Evolutionary conservation across 225 moss, liverwort and hornwort genomes (phyloP), one percentile per base, ranked within the genome.

Genomic region (Physcomitrium patens): DNA sequence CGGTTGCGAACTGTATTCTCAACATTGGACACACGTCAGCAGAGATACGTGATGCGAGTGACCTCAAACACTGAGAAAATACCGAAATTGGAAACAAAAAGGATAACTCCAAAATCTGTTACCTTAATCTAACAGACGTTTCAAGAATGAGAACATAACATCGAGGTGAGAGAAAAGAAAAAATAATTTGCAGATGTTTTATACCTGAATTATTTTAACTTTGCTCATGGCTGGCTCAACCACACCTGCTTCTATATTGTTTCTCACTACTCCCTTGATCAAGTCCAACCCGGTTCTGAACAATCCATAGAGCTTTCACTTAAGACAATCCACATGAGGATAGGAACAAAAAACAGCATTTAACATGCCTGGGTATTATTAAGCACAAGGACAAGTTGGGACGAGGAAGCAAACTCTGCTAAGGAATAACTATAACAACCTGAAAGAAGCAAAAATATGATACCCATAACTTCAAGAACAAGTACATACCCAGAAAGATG

Each of bases 181-280:
- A 44, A 28, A 24, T 26, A 9, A 37, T 8, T 43, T 0, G 10
- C 56, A 63, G 46, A 58, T 59, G 41, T 41, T 27, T 17, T 58
- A n/a, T 17, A 96, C 92, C 85, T 91, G 89, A 47, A 91, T 91
- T 31, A 91, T 90, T 78, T 92, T 90, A 45, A 94, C 87, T 92
- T 94, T 91, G 85, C 92, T 94, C 89, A 94, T 88, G 3, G 91
- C 87, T 64, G 94, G 88, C 71, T 96, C 91, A 74, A 91, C 83
- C 46, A 94, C 92, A 27, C 94, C 92, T 31, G 91, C 89, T 77
- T 92, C 92, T 13, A 94, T 79, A 54, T 91, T 96, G 72, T 94
- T 94, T 63, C 89, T 78, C 12, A 96, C 85, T 22, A 86, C 82
- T 49, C 92, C 89, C 79, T 91, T 94, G 51, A 92, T 74, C 72